Conservation (phyloP, 805 yeast genomes). For the Yarrowia sp. region DNA sequence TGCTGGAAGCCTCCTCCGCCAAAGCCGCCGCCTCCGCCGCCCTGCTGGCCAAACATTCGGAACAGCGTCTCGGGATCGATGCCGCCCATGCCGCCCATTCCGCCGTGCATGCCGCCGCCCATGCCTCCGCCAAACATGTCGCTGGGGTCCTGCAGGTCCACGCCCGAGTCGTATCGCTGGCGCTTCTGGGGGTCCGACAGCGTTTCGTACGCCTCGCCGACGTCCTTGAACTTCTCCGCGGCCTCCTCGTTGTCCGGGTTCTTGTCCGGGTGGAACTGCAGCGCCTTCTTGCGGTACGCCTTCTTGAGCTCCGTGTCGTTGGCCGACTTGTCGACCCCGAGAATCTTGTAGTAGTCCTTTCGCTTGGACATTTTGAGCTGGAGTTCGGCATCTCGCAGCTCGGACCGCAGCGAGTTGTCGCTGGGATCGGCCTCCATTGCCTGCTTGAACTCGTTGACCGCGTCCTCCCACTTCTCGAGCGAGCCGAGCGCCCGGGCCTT, state of each 20-base stretch:
- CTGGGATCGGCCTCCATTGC: slow-evolving; percentile 42
- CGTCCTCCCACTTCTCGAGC: slow-evolving; percentile 44
- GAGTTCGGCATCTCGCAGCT: slow-evolving; percentile 44
- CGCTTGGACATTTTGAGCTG: slow-evolving; percentile 43
- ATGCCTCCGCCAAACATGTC: slow-evolving; percentile 57
- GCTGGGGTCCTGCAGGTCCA: slow-evolving; percentile 51
- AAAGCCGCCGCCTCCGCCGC: slow-evolving; percentile 33
- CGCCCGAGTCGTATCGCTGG: slow-evolving; percentile 82
- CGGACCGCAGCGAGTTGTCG: slow-evolving; percentile 39
- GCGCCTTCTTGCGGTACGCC: slow-evolving; percentile 72
- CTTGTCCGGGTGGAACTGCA: slow-evolving; percentile 78
- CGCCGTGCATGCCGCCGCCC: slow-evolving; percentile 62
- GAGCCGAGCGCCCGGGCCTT: slow-evolving; percentile 43
- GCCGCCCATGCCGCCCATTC: slow-evolving; percentile 46
- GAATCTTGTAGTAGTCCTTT: slow-evolving; percentile 58
- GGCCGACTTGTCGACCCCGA: slow-evolving; percentile 54
- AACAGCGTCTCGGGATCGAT: slow-evolving; percentile 41
- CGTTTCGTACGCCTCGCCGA: slow-evolving; percentile 82
- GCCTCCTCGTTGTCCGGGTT: slow-evolving; percentile 65
- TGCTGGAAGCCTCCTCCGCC: slow-evolving; percentile 26
- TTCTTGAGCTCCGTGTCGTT: slow-evolving; percentile 59
- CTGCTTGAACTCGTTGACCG: slow-evolving; percentile 40
- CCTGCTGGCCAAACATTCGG: slow-evolving; percentile 42
- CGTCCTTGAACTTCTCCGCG: slow-evolving; percentile 91
- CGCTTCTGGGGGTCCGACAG: slow-evolving; percentile 85